Percentiles rank a stretch among this genome's conserved stretches.
Evolutionary conservation across 495 filamentous ascomycete genomes (phyloP).

Genomic region (Corynascus novoguineensis): DNA sequence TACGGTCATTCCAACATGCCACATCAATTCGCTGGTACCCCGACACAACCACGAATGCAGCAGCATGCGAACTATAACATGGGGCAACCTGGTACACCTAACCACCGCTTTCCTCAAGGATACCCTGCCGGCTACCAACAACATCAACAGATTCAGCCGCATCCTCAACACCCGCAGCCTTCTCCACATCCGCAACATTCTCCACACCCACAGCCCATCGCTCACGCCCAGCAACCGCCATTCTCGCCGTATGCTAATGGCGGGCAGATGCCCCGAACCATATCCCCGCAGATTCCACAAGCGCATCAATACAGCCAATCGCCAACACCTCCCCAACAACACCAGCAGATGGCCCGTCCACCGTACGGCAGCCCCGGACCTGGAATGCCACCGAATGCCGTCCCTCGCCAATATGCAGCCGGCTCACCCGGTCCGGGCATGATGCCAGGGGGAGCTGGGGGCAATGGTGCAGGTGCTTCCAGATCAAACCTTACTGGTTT

Average conservation of each 20-base stretch:
- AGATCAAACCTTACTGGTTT: constrained; percentile 28
- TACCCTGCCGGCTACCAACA: constrained; percentile 28
- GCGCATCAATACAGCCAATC: constrained; percentile 27
- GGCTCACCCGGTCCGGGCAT: constrained; percentile 17
- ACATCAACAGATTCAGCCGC: constrained; percentile 30
- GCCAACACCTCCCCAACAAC: constrained; percentile 30
- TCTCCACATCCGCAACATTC: constrained; percentile 25
- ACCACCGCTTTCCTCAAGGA: constrained; percentile 24
- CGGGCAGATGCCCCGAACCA: constrained; percentile 29
- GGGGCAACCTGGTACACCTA: constrained; percentile 28
- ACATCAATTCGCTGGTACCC: constrained; percentile 32
- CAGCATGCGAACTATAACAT: constrained; percentile 28
- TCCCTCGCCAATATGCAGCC: constrained; percentile 24
- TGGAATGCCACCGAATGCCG: constrained; percentile 27
- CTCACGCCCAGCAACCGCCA: constrained; percentile 21
- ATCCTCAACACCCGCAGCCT: constrained; percentile 23
- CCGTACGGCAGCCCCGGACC: constrained; percentile 24
- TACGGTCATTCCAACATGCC: constrained; percentile 39
- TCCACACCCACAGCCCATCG: constrained; percentile 25
- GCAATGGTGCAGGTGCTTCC: constrained; percentile 4
- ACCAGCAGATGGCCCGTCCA: constrained; percentile 24
- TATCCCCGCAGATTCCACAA: constrained; percentile 32
- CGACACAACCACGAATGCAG: constrained; percentile 34
- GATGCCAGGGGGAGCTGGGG: constrained; percentile 7
- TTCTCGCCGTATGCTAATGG: constrained; percentile 32